These are phyloP conservation scores for Trichothecium sympodiale DNA, from an alignment of 2,329 filamentous ascomycete genomes.

Conservation along the genomic window DNA sequence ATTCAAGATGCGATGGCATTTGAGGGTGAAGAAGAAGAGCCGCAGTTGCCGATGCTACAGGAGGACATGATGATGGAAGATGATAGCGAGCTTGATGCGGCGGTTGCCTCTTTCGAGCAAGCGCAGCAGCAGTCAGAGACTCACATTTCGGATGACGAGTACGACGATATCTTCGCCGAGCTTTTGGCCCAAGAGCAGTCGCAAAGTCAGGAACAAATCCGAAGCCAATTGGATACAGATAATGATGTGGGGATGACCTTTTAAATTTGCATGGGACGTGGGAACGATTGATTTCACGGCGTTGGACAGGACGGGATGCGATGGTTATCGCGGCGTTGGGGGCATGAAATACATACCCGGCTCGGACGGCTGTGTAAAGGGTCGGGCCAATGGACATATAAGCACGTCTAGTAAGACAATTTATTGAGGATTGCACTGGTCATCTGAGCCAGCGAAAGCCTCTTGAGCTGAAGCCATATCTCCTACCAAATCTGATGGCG, in stretches of 20 bases:
- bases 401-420: conserved; percentile 3
- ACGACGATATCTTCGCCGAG: conserved; percentile 47
- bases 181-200: conserved; percentile 20
- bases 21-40: conserved; percentile 12
- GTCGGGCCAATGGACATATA: no score
- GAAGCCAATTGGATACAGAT: conserved; percentile 37
- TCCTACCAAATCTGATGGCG: conserved; percentile 81
- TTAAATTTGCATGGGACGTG: neutral
- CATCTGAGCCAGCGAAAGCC: conserved; percentile 47
- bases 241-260: conserved; percentile 11
- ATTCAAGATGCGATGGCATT: conserved; percentile 37
- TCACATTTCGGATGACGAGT: conserved; percentile 43
- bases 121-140: conserved; percentile 9
- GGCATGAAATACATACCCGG: conserved; percentile 1
- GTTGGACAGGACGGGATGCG: no score
- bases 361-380: no score
- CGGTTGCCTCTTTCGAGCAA: conserved; percentile 36
- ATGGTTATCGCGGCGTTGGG: neutral
- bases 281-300: no score
- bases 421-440: conserved; percentile 53
- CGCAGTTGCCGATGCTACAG: conserved; percentile 12
- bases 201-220: conserved; percentile 10
- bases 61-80: conserved; percentile 48
- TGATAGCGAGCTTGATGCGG: conserved; percentile 45
- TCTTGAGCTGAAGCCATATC: conserved; percentile 80